Evolutionary conservation across 129 eudicot species (phyloP), one percentile per base, ranked within the genome.

Genomic region (Artemisia tridentata): DNA sequence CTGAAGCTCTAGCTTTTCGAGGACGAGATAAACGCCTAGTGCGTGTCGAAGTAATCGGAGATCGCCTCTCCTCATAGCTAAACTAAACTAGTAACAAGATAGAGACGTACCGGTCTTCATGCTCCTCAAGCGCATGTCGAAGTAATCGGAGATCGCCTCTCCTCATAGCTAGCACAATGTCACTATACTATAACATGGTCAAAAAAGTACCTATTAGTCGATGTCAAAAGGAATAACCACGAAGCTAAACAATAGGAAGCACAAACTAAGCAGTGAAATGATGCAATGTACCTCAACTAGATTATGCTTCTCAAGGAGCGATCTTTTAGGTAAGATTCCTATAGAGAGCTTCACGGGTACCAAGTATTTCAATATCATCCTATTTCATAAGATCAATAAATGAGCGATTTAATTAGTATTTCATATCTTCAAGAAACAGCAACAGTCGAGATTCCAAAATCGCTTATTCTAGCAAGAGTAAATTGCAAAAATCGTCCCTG

Each of bases 311-410:
- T 82, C 84, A 34, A 93, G 86, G 49, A 93, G 88, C 29, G 78
- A 77, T 51, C 74, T 81, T 74, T 74, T 76, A 12, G 98, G 96
- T 81, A 93, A 81, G 72, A 93, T 93, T 72, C 96, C 98, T 49
- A 93, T 85, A 5, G 98, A 93, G 73, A 93, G 98, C 90, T 93
- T 93, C 75, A 93, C 98, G 16, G 98, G 98, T 75, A 93, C 81
- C 81, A 93, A 76, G 80, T 93, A 93, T 75, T 89, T 93, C 83
- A 93, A 81, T 66, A 93, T 93, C 98, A 89, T 93, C 92, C 98
- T 93, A 72, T 68, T 75, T 63, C 74, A 77, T 2, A 38, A 38
- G 45, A 38, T 38, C 45, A 38, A n/a, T n/a, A n/a, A 38, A 38
- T 38, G 45, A 38, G 45, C 11, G 11, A 38, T 7, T 38, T 7